Evolutionary conservation across 305 asterid genomes (phyloP).

Genomic region (Ilex paraguariensis): DNA sequence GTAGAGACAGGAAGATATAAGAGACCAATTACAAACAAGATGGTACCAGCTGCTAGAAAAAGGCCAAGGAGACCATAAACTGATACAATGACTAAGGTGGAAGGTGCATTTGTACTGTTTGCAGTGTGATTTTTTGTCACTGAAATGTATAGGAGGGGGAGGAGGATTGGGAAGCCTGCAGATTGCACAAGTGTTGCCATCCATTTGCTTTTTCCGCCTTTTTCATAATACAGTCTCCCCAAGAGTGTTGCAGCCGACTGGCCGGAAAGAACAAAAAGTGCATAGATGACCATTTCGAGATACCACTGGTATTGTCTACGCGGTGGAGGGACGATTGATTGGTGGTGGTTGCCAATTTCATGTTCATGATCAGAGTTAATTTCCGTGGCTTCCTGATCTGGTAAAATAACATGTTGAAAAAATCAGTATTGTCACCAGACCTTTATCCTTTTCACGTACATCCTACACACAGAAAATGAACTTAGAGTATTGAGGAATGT

Average conservation of each 20-base stretch:
- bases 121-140: background rate
- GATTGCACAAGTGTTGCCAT: slow-evolving; percentile 30
- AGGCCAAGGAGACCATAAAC: slow-evolving; percentile 39
- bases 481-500: too few species aligned
- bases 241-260: slow-evolving; percentile 25
- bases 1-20: slow-evolving; percentile 59
- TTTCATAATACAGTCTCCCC: slow-evolving; percentile 25
- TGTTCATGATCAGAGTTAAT: too few species aligned
- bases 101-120: background rate
- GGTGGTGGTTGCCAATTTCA: too few species aligned
- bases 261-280: slow-evolving; percentile 16
- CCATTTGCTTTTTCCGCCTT: slow-evolving; percentile 41
- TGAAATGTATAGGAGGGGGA: slow-evolving; percentile 19
- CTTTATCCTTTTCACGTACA: too few species aligned
- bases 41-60: slow-evolving; percentile 31
- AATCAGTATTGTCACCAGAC: too few species aligned
- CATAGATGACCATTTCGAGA: background rate
- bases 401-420: too few species aligned
- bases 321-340: too few species aligned
- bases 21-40: slow-evolving; percentile 53
- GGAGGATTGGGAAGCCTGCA: slow-evolving; percentile 27
- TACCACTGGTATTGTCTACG: background rate
- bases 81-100: slow-evolving; percentile 11
- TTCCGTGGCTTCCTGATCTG: too few species aligned
- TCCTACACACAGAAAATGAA: too few species aligned